Evolutionary conservation across 139 green algal species (phyloP), one percentile per base, ranked within the genome.

Genomic region (Chlorella ohadii): DNA sequence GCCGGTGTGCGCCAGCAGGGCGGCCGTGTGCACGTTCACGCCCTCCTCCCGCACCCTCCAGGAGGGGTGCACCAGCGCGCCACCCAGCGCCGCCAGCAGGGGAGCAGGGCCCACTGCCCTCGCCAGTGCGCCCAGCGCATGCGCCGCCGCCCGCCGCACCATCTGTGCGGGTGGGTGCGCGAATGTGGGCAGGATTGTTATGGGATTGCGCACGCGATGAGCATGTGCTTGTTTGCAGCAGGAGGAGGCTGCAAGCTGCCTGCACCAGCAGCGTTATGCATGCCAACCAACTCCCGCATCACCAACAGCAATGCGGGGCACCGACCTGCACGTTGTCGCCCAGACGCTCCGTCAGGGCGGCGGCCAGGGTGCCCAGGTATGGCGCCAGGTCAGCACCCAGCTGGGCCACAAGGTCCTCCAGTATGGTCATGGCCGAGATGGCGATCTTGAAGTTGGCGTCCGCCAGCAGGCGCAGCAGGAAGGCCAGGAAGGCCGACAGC

Each of bases 381-480:
- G 89, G 86, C 70, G 88, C 81, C 59, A 94, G 79, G 25, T 90
- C 85, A 0, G 19, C 39, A 25, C 92, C 92, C 11, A 95, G 71
- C 51, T 90, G 93, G 12, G 7, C 41, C 1, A 93, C 86, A 19
- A 96, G 64, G 27, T 93, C 88, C 34, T 87, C 87, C 27, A 96
- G 81, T 11, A 95, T 95, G 11, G 92, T 83, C 84, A 96, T 92
- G 57, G 91, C 89, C 9, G 90, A 92, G n/a, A 94, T 78, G 16
- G 90, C 90, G 22, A 97, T 94, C 71, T 95, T 95, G 86, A 97
- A 97, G 90, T 97, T 97, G 74, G 93, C 89, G 81, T 97, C 94
- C 0, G 81, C 83, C 15, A 94, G 63, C 34, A 97, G 89, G 23
- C 79, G 84, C 39, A 91, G 61, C 22, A 96, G 79, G 79, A 97